These are phyloP conservation scores for Adansonia gregorii DNA, from an alignment of 441 rosid species.

Conservation along the genomic window DNA sequence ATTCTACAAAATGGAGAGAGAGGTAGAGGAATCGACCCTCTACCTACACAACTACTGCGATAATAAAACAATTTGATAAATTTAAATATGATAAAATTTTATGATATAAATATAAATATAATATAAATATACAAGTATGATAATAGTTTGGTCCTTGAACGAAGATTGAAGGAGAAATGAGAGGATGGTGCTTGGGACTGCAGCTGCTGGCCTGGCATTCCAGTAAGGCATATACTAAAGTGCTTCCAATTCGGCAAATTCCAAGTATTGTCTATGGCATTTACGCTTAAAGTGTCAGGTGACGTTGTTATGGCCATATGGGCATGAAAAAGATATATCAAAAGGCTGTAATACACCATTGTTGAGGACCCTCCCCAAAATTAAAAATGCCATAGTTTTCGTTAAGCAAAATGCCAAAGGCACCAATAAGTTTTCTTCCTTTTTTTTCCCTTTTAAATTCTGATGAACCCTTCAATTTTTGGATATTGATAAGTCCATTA, in stretches of 20 bases:
- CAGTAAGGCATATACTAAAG: conserved; percentile 11
- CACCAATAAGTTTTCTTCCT: neutral
- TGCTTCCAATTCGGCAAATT: neutral
- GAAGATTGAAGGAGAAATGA: neutral
- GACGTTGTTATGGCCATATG: conserved; percentile 18
- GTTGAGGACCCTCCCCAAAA: neutral
- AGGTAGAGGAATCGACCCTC: neutral
- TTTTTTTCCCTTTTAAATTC: neutral
- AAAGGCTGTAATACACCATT: neutral
- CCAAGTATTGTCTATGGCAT: neutral
- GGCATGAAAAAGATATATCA: neutral
- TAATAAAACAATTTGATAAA: neutral
- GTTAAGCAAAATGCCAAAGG: neutral
- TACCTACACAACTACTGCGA: neutral
- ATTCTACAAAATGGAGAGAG: neutral
- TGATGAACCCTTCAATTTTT: neutral
- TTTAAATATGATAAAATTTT: neutral
- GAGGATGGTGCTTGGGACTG: conserved; percentile 2
- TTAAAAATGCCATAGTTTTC: neutral
- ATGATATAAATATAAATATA: neutral
- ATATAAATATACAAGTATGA: too few species aligned
- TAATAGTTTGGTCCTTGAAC: too few species aligned
- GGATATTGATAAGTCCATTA: neutral
- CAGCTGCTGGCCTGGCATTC: conserved; percentile 8
- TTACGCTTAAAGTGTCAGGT: neutral